phyloP scores from a whole-genome alignment of 768 basidiomycete genomes.

The Tulasnella sp. region DNA sequence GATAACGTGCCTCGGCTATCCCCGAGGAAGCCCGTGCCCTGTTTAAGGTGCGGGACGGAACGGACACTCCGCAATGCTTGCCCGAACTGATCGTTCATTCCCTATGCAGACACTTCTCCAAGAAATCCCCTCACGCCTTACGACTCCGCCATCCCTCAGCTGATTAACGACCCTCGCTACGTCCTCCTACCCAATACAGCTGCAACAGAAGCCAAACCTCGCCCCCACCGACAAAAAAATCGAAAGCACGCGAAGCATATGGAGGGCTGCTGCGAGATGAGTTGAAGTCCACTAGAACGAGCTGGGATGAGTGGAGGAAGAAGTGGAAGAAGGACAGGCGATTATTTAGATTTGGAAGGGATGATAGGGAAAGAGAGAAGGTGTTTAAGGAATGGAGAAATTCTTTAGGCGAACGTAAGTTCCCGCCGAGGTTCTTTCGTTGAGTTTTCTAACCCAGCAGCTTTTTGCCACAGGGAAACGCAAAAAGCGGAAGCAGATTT shows the following conservation, averaged over 20 bases:
- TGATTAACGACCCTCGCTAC: constrained; percentile 92
- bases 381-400: constrained; percentile 76
- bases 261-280: constrained; percentile 63
- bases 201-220: not conserved
- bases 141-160: constrained; percentile 85
- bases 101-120: constrained; percentile 68
- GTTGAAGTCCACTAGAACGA: too few species aligned
- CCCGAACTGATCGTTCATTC: not conserved
- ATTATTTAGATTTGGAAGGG: constrained; percentile 89
- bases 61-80: too few species aligned
- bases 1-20: constrained; percentile 67
- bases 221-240: constrained; percentile 29
- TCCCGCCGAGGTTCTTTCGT: not conserved
- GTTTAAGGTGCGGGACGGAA: constrained; percentile 68
- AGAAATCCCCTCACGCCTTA: constrained; percentile 90
- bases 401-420: constrained; percentile 81
- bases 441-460: not conserved
- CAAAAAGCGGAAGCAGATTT: constrained; percentile 81
- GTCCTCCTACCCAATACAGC: constrained; percentile 67
- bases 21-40: constrained; percentile 85
- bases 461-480: constrained; percentile 55
- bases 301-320: constrained; percentile 82
- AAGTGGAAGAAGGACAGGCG: constrained; percentile 91
- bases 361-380: constrained; percentile 90
- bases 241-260: constrained; percentile 63